Conservation (phyloP, 257 asterid species). For the Ligustrum vulgare region DNA sequence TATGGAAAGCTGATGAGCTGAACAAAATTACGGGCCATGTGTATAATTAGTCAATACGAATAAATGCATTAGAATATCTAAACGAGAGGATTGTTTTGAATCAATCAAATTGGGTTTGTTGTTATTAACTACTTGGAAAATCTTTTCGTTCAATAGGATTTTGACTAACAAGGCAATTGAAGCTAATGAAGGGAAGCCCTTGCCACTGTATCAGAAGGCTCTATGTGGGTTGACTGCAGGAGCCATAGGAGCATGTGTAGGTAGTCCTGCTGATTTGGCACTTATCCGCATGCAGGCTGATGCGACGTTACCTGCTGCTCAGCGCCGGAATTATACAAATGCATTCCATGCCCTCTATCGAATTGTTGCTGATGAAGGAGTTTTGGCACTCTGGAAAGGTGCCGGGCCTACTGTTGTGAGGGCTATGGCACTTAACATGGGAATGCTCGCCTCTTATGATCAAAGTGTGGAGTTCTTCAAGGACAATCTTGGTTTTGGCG, state of each 20-base stretch:
- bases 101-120: neutral
- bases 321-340: slow-evolving; percentile 77
- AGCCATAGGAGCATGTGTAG: slow-evolving; percentile 88
- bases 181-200: slow-evolving; percentile 90
- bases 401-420: slow-evolving; percentile 98
- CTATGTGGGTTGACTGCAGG: slow-evolving; percentile 96
- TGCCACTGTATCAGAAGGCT: slow-evolving; percentile 93
- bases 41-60: neutral
- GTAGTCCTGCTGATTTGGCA: slow-evolving; percentile 96
- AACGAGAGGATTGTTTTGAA: neutral
- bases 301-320: slow-evolving; percentile 84
- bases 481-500: slow-evolving; percentile 72
- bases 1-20: neutral
- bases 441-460: slow-evolving; percentile 97
- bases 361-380: slow-evolving; percentile 78
- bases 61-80: neutral
- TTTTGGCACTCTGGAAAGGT: slow-evolving; percentile 94
- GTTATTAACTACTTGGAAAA: neutral
- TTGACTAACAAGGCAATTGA: slow-evolving; percentile 85
- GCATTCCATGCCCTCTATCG: slow-evolving; percentile 89
- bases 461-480: slow-evolving; percentile 81
- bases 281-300: slow-evolving; percentile 99
- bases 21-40: neutral
- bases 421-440: slow-evolving; percentile 99
- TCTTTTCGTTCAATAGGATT: slow-evolving; percentile 40